Evolutionary conservation across 352 stramenopile species (phyloP), one percentile per base, ranked within the genome.

Genomic region (Stephanocyclus meneghinianus): DNA sequence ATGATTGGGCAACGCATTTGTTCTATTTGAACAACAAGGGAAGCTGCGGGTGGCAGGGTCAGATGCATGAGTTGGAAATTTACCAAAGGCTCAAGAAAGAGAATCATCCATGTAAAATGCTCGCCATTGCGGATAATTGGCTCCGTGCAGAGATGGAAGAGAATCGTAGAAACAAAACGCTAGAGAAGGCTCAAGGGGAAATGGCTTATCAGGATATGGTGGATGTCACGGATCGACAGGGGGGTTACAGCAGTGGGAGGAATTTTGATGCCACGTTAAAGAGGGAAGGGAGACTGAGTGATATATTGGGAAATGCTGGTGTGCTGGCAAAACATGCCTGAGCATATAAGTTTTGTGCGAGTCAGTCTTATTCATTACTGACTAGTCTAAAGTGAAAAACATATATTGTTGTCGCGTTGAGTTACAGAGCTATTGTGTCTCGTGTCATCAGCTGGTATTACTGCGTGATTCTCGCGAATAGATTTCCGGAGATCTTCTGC

Each of bases 91-190:
- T 96, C 72, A 84, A 94, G 62, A 69, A 78, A 15, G 86, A 91
- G 5, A 92, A 91, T 30, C 80, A 92, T 59, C 89, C 89, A 13
- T 61, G 91, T 1, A 96, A 95, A 13, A 97, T 98, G 90, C 93
- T 98, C 64, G 91, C 92, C 21, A 94, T 95, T 53, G 95, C 96
- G 3, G 95, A 98, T 77, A 86, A 88, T 74, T 98, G 96, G 96
- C 83, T 98, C 45, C 93, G 96, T 16, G 88, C 94, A 32, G 96
- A 98, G 81, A 80, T 97, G 60, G 88, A 90, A 0, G 90, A 95
- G 71, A 92, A 95, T 63, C 92, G 95, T 37, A 80, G 80, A 16
- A 65, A 93, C 53, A 92, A 94, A 65, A 84, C 75, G n/a, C 90
- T 95, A 45, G 95, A 94, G 73, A 90, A 86, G 60, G 89, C 88